Evolutionary conservation across 345 rosid genomes (phyloP), one percentile per base, ranked within the genome.

Genomic region (Psidium guajava): DNA sequence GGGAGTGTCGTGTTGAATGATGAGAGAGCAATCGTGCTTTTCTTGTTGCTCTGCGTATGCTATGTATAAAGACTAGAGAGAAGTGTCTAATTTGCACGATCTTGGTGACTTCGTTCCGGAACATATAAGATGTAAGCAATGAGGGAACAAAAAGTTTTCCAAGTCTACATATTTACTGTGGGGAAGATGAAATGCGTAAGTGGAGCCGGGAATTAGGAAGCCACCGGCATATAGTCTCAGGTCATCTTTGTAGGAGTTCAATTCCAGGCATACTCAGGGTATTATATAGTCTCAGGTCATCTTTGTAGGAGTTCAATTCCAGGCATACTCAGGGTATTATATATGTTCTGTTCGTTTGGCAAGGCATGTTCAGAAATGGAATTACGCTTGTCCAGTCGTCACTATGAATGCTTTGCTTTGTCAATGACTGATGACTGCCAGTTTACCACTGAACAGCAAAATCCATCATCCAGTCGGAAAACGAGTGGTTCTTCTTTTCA

Each of bases 401-500:
- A 28, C 15, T 28, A 28, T 7, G 75, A 8, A 28, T 88, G 84
- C 50, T 86, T 64, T 59, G 74, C 55, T 61, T 75, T 74, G 4
- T 74, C 14, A 87, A 59, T 69, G 47, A 69, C 80, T 69, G 47
- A 36, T 18, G 80, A 69, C 13, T 69, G 47, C 80, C 25, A 20
- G 47, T 9, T 69, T 69, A 9, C 80, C 36, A 11, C 2, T n/a
- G 53, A 58, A 50, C 91, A 95, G 98, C 84, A n/a, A 90, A 91
- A 84, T 93, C 99, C 13, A 85, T 91, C 58, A 83, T 95, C 83
- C 90, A 86, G 54, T 95, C 99, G 2, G 96, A 95, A 12, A 94
- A 88, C 42, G 98, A 97, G 88, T 97, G 99, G 98, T 97, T 93
- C 91, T 95, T 94, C 90, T 97, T 95, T 85, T 91, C 93, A 13